Conservation (phyloP, 345 rosid genomes). For the Citrus inodora region DNA sequence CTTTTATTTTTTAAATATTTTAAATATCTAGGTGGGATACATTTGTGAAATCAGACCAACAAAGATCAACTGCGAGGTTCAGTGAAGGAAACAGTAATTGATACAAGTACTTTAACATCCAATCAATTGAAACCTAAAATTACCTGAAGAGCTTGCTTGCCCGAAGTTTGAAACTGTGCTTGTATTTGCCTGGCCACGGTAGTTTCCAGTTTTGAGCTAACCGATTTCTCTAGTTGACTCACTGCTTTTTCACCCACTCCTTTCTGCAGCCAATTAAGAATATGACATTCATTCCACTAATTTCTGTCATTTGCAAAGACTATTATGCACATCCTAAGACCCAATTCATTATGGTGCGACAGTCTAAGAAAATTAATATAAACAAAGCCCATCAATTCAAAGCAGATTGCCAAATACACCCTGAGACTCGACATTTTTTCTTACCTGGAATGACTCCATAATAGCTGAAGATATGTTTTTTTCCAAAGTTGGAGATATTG, state of each 20-base stretch:
- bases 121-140: constrained; percentile 5
- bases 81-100: neutral
- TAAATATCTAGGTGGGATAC: neutral
- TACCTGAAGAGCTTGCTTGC: constrained; percentile 84
- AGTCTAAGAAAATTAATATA: neutral
- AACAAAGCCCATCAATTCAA: neutral
- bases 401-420: neutral
- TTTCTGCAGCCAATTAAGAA: constrained; percentile 40
- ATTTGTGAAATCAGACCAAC: neutral
- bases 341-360: neutral
- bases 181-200: constrained; percentile 69
- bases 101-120: neutral
- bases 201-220: constrained; percentile 58
- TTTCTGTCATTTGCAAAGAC: neutral
- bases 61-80: neutral
- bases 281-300: neutral
- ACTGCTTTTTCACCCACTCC: constrained; percentile 70
- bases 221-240: constrained; percentile 63
- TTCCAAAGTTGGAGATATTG: constrained; percentile 50
- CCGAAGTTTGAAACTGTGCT: constrained; percentile 69
- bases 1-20: neutral
- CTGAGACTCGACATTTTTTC: neutral
- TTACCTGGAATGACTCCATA: constrained; percentile 71
- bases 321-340: neutral
- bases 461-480: constrained; percentile 55